Conservation (phyloP, 2,329 filamentous ascomycete genomes). For the Colletotrichum noveboracense region DNA sequence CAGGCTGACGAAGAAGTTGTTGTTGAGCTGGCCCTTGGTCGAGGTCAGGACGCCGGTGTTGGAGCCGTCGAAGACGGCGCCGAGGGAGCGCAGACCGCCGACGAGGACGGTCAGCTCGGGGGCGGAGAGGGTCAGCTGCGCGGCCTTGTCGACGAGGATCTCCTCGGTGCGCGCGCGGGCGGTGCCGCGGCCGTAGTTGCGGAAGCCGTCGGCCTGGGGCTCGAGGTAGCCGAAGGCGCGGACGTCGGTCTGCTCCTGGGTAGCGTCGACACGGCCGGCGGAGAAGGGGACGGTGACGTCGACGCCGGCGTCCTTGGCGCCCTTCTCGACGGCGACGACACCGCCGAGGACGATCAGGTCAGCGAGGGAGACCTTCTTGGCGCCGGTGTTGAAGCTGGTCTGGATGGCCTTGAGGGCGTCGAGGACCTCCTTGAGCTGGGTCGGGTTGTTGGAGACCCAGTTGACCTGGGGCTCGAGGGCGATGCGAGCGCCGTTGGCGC, state of each 20-base stretch:
- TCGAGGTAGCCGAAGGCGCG: constrained; percentile 69
- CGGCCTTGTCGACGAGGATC: constrained; percentile 73
- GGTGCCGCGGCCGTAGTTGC: constrained; percentile 74
- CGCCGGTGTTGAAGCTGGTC: constrained; percentile 64
- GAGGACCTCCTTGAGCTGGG: constrained; percentile 67
- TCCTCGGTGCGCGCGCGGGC: constrained; percentile 69
- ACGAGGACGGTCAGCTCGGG: constrained; percentile 75
- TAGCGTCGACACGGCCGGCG: constrained; percentile 74
- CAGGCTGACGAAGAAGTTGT: constrained; percentile 84
- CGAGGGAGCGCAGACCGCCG: constrained; percentile 73
- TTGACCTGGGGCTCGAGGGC: constrained; percentile 73
- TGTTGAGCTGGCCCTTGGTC: constrained; percentile 71
- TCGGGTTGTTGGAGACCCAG: constrained; percentile 78
- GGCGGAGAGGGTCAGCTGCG: constrained; percentile 72
- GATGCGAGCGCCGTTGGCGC: constrained; percentile 81
- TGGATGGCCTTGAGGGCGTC: constrained; percentile 67
- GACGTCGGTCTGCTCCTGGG: constrained; percentile 74
- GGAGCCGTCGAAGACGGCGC: constrained; percentile 75
- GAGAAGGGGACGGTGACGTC: constrained; percentile 71
- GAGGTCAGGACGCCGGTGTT: constrained; percentile 71
- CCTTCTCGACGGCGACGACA: constrained; percentile 74
- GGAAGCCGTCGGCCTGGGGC: constrained; percentile 76
- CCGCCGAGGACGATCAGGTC: constrained; percentile 82
- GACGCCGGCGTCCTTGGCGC: constrained; percentile 52
- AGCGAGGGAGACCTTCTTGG: constrained; percentile 79